Percentiles rank a stretch among this genome's conserved stretches.
phyloP scores from a whole-genome alignment of 768 basidiomycete species.

The Collybia mongolica region DNA sequence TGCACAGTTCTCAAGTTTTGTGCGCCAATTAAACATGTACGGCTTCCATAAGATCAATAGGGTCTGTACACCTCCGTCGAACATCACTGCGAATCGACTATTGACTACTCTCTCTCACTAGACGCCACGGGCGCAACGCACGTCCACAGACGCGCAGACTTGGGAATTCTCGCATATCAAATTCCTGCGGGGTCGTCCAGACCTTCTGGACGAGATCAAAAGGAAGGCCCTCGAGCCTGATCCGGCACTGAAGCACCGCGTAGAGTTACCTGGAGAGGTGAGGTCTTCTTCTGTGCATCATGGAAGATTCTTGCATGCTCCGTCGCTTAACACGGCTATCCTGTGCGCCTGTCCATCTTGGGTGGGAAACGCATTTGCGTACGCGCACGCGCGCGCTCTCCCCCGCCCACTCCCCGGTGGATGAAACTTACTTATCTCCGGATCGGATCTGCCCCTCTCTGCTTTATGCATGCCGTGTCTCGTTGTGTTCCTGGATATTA shows the following conservation, averaged over 20 bases:
- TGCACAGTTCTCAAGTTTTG: conserved; percentile 85
- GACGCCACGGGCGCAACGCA: conserved; percentile 83
- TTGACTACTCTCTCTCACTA: conserved; percentile 19
- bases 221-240: conserved; percentile 84
- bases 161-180: conserved; percentile 92
- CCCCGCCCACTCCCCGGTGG: no score
- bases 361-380: background rate
- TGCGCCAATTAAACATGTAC: conserved; percentile 95
- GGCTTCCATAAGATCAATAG: conserved; percentile 94
- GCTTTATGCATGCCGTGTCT: background rate
- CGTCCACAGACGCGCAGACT: conserved; percentile 76
- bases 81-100: background rate
- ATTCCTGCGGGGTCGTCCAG: conserved; percentile 77
- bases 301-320: conserved; percentile 14
- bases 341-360: background rate
- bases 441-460: background rate
- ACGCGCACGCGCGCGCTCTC: no score
- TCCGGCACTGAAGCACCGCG: conserved; percentile 65
- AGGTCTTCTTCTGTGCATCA: conserved; percentile 14
- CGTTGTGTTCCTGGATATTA: no score
- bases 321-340: conserved; percentile 7
- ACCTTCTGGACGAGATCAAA: conserved; percentile 83
- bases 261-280: conserved; percentile 83
- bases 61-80: conserved; percentile 36
- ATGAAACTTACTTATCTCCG: no score